phyloP scores from a whole-genome alignment of 106 monocot genomes.

The Iris macrosiphon region DNA sequence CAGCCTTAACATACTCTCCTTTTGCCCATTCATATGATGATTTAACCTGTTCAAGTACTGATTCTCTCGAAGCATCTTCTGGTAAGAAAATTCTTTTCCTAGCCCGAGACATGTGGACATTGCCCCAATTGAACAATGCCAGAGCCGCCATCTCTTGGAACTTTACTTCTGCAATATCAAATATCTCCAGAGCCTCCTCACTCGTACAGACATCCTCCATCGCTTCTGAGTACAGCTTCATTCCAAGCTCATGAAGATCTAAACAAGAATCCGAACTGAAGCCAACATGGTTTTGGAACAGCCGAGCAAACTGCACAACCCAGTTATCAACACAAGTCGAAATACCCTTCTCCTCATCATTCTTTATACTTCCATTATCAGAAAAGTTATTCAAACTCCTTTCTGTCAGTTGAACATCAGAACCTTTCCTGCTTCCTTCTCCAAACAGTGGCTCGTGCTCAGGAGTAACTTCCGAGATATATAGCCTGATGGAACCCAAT shows the following conservation, averaged over 20 bases:
- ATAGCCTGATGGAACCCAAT: slow-evolving; percentile 55
- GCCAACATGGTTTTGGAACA: slow-evolving; percentile 77
- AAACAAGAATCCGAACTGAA: slow-evolving; percentile 62
- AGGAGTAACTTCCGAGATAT: slow-evolving; percentile 65
- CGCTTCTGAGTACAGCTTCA: slow-evolving; percentile 75
- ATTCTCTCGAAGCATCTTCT: slow-evolving; percentile 46
- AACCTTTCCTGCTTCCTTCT: slow-evolving; percentile 22
- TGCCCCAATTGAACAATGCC: slow-evolving; percentile 88
- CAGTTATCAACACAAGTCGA: slow-evolving; percentile 48
- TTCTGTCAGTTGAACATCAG: slow-evolving; percentile 10
- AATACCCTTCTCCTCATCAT: slow-evolving; percentile 21
- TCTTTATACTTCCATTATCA: slow-evolving; percentile 36
- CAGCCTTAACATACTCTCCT: slow-evolving; percentile 57
- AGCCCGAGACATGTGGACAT: slow-evolving; percentile 86
- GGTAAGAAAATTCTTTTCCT: slow-evolving; percentile 45
- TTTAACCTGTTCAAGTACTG: slow-evolving; percentile 33
- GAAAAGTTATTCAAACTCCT: slow-evolving; percentile 18
- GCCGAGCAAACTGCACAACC: slow-evolving; percentile 69
- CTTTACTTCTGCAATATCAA: slow-evolving; percentile 52
- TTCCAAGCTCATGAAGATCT: slow-evolving; percentile 78
- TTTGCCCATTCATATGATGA: slow-evolving; percentile 60
- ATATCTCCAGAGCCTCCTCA: slow-evolving; percentile 66
- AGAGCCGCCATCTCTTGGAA: slow-evolving; percentile 88
- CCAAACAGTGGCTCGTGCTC: slow-evolving; percentile 65
- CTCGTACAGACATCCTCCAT: slow-evolving; percentile 76